Conservation (phyloP, 768 basidiomycete genomes). For the Rhizopogon salebrosus region DNA sequence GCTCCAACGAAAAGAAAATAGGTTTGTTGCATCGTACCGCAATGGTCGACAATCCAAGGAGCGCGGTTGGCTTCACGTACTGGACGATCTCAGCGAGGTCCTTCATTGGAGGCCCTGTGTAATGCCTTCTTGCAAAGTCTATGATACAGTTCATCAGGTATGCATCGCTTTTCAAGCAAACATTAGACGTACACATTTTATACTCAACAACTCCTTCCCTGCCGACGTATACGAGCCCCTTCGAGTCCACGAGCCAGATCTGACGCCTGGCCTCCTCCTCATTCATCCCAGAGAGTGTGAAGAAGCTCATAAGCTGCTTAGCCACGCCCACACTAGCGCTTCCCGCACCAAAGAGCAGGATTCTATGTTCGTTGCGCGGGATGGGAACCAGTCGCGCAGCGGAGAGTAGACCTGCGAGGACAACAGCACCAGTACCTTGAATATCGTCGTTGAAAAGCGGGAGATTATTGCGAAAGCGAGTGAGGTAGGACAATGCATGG, state of each 20-base stretch:
- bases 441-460: conserved; percentile 90
- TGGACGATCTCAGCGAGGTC: conserved; percentile 73
- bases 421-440: conserved; percentile 87
- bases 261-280: conserved; percentile 69
- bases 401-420: conserved; percentile 85
- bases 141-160: conserved; percentile 5
- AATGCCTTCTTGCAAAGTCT: conserved; percentile 84
- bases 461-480: conserved; percentile 68
- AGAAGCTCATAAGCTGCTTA: conserved; percentile 84
- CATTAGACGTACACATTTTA: conserved; percentile 61
- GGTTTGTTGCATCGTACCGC: conserved; percentile 30
- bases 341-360: conserved; percentile 92
- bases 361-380: conserved; percentile 68
- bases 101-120: conserved; percentile 69
- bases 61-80: conserved; percentile 81
- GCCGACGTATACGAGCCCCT: conserved; percentile 75
- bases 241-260: conserved; percentile 84
- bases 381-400: conserved; percentile 72
- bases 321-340: conserved; percentile 92
- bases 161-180: not conserved
- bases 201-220: conserved; percentile 74
- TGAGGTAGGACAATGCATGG: conserved; percentile 83
- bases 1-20: not conserved
- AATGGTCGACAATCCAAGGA: conserved; percentile 87
- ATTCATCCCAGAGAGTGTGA: conserved; percentile 72